A percentile compares a stretch with the other conserved stretches of the same genome.
Conservation (phyloP, 306 rosid genomes). For the Biancaea sappan region DNA sequence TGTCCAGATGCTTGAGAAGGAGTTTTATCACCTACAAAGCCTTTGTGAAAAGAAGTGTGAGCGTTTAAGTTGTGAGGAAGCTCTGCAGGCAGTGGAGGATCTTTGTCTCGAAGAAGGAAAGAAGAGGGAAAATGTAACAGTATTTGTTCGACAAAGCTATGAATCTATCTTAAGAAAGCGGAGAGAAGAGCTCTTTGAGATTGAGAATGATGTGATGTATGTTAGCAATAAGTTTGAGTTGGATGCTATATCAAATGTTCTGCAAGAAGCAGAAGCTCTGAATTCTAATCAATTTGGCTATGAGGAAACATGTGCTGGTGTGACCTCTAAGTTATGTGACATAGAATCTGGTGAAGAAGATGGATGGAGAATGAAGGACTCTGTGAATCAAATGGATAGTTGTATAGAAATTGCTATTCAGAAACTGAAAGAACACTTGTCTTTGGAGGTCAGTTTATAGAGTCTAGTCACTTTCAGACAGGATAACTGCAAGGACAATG, state of each 20-base stretch:
- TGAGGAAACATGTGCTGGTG: conserved; percentile 47
- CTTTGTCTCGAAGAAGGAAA: conserved; percentile 59
- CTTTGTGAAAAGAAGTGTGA: conserved; percentile 67
- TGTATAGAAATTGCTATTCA: conserved; percentile 58
- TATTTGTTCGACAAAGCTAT: conserved; percentile 44
- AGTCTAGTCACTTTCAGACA: conserved; percentile 2
- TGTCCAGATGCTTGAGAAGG: conserved; percentile 61
- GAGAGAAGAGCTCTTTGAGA: conserved; percentile 56
- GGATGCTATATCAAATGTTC: conserved; percentile 53
- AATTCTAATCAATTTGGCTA: conserved; percentile 52
- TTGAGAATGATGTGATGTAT: conserved; percentile 52
- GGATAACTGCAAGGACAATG: conserved; percentile 12
- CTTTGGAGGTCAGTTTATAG: conserved; percentile 52
- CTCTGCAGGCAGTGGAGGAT: conserved; percentile 56
- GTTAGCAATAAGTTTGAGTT: conserved; percentile 41
- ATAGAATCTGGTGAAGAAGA: conserved; percentile 63
- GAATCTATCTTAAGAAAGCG: conserved; percentile 57
- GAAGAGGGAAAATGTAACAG: conserved; percentile 49
- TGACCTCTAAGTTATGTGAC: conserved; percentile 52
- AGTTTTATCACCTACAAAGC: conserved; percentile 55
- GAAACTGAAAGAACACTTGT: conserved; percentile 60
- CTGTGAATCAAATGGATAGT: conserved; percentile 49
- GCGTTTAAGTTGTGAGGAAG: conserved; percentile 56
- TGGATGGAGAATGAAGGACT: conserved; percentile 58
- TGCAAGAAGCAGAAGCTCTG: conserved; percentile 56